Conservation (phyloP, 495 filamentous ascomycete genomes). For the Aspergillus asperescens region DNA sequence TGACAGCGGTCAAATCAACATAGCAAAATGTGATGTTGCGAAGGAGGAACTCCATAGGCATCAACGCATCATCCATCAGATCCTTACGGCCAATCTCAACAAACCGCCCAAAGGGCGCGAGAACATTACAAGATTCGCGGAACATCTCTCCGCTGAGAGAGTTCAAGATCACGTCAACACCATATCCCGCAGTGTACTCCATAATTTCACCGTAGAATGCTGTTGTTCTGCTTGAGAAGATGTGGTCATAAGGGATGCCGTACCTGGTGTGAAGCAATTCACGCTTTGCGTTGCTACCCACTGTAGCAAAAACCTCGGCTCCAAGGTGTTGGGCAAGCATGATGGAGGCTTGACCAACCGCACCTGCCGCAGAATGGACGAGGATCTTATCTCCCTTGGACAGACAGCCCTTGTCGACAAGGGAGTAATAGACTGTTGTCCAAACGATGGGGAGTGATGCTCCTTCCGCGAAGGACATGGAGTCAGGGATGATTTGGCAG, state of each 20-base stretch:
- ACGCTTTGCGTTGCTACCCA: conserved; percentile 49
- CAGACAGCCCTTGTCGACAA: conserved; percentile 34
- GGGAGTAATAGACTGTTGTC: conserved; percentile 5
- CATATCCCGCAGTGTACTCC: conserved; percentile 37
- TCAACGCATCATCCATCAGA: conserved; percentile 18
- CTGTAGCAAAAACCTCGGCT: conserved; percentile 56
- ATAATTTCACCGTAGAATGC: conserved; percentile 38
- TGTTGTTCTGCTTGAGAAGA: conserved; percentile 49
- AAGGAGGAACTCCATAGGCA: conserved; percentile 25
- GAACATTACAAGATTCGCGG: conserved; percentile 35
- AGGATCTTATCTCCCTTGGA: conserved; percentile 50
- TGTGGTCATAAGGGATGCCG: conserved; percentile 47
- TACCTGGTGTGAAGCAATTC: conserved; percentile 45
- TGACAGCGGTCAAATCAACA: conserved; percentile 18
- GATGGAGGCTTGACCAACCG: conserved; percentile 58
- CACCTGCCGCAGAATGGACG: conserved; percentile 55
- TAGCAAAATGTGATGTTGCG: conserved; percentile 19
- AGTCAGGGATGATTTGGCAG: conserved; percentile 30
- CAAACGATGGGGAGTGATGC: conserved; percentile 12
- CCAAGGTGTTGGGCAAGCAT: conserved; percentile 49
- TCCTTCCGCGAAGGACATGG: conserved; percentile 8
- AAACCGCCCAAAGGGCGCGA: conserved; percentile 46
- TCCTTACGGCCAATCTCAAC: conserved; percentile 50
- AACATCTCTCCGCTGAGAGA: conserved; percentile 41
- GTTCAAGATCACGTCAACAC: conserved; percentile 56